These are phyloP conservation scores for Cenococcum geophilum DNA, from an alignment of 495 filamentous ascomycete species.

Conservation along the genomic window DNA sequence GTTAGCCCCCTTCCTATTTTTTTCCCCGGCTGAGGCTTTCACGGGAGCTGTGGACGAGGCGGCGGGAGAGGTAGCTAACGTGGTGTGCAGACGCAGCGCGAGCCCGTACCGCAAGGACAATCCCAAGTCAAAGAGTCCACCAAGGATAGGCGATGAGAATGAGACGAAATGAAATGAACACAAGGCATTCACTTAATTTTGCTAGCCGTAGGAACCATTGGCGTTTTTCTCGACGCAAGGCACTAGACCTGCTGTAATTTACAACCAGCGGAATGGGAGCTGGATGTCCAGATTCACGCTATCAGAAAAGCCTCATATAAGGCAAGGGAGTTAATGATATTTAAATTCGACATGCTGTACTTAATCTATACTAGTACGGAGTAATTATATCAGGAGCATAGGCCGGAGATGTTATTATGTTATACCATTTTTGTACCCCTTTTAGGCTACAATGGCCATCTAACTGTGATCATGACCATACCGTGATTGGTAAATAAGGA, in stretches of 20 bases:
- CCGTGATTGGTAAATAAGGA: no score
- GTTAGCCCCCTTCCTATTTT: conserved; percentile 33
- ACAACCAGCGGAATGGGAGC: no score
- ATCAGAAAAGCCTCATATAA: no score
- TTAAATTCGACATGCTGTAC: no score
- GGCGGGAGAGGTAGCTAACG: not conserved
- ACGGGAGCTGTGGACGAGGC: not conserved
- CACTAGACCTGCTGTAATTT: not conserved
- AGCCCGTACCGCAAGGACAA: conserved; percentile 27
- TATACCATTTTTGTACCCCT: no score
- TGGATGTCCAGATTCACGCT: no score
- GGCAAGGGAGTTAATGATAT: no score
- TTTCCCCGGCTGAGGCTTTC: not conserved
- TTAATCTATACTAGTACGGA: no score
- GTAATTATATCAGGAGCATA: no score
- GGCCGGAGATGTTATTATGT: no score
- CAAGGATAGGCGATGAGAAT: conserved; percentile 38
- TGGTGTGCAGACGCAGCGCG: conserved; percentile 25
- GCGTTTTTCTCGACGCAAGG: not conserved
- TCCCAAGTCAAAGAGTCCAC: conserved; percentile 31
- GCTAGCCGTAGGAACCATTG: not conserved
- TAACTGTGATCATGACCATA: no score
- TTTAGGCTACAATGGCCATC: no score
- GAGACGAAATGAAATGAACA: conserved; percentile 6
- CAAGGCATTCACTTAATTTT: not conserved